phyloP scores from a whole-genome alignment of 179 eudicot genomes.

The Heliamphora pulchella region DNA sequence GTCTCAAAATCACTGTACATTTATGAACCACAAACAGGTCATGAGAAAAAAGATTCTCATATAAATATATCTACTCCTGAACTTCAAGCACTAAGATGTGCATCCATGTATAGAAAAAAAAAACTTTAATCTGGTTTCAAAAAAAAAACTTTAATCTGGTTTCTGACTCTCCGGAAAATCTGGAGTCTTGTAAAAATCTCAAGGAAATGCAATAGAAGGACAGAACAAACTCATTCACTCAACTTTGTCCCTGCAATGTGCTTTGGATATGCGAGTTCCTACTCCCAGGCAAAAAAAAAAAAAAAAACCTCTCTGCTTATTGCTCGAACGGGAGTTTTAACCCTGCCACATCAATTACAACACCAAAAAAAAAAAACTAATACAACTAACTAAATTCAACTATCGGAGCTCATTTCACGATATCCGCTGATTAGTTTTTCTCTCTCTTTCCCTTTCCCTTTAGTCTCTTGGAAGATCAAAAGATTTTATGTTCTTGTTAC shows the following conservation, averaged over 20 bases:
- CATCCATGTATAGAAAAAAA: background rate
- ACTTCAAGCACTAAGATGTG: conserved; percentile 6
- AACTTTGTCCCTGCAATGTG: conserved; percentile 9
- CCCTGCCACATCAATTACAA: conserved; percentile 5
- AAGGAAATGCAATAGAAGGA: background rate
- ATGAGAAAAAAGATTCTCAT: too few relatives aligned
- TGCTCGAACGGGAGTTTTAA: background rate
- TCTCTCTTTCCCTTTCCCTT: background rate
- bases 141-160: background rate
- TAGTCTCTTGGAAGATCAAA: background rate
- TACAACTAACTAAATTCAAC: background rate
- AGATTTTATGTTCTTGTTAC: too few relatives aligned
- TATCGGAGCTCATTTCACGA: background rate
- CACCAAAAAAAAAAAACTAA: background rate
- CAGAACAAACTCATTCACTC: background rate
- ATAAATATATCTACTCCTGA: background rate
- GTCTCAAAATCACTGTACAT: background rate
- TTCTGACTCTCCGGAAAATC: background rate
- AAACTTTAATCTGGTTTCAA: background rate
- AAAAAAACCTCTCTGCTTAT: background rate
- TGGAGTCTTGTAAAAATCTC: background rate
- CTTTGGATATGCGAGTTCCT: background rate
- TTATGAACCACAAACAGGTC: background rate
- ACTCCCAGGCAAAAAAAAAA: background rate
- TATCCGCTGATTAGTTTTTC: background rate